A percentile compares a stretch with the other conserved stretches of the same genome.
phyloP scores from a whole-genome alignment of 306 rosid genomes.

The Casuarina glauca region DNA sequence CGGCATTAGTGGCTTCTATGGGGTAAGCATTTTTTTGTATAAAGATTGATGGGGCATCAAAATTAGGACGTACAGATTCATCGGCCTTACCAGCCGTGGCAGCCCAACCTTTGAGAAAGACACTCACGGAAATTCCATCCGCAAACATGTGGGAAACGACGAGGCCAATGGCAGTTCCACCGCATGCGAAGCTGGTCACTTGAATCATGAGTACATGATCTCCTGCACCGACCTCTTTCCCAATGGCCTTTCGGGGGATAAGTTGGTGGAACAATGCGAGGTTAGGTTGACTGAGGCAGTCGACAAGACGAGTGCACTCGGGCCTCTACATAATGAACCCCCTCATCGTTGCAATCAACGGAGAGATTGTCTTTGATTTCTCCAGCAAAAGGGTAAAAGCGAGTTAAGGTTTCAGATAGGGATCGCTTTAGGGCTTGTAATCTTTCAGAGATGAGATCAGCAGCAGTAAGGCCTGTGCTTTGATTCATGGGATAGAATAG shows the following conservation, averaged over 20 bases:
- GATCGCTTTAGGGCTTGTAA: constrained; percentile 15
- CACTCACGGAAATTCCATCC: background rate
- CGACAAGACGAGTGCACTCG: background rate
- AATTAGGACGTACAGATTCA: background rate
- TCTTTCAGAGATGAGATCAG: background rate
- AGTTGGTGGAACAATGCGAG: background rate
- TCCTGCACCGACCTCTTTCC: background rate
- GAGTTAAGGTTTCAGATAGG: constrained; percentile 30
- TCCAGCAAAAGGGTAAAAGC: constrained; percentile 36
- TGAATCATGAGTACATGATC: constrained; percentile 6
- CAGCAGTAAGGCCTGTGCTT: background rate
- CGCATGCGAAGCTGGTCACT: constrained; percentile 15
- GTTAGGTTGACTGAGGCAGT: constrained; percentile 10
- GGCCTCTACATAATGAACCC: constrained; percentile 10
- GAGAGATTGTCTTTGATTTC: constrained; percentile 19
- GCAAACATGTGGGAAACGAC: constrained; percentile 10
- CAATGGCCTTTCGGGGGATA: background rate
- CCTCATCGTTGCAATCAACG: constrained; percentile 28
- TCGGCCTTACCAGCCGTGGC: background rate
- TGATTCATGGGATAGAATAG: constrained; percentile 4
- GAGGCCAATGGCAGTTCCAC: constrained; percentile 8
- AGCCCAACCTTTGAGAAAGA: constrained; percentile 23
- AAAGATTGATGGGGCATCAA: constrained; percentile 4
- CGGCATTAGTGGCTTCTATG: background rate
- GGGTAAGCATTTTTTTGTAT: background rate